Conservation (phyloP, 2,329 filamentous ascomycete species). For the Colletotrichum siamense region DNA sequence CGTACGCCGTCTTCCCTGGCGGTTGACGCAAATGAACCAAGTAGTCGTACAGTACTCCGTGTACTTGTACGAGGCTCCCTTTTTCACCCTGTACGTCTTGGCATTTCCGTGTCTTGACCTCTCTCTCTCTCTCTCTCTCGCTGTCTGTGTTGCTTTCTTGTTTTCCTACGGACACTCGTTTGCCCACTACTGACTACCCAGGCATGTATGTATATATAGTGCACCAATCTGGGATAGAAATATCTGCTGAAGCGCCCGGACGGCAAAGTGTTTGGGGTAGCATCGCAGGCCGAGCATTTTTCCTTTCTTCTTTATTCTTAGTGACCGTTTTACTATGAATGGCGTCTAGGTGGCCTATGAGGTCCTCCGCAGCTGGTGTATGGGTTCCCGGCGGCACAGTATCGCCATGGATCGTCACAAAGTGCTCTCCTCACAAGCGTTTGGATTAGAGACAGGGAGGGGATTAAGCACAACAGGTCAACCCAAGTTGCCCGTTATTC, state of each 20-base stretch:
- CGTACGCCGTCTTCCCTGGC: too few relatives aligned
- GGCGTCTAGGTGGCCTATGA: background rate
- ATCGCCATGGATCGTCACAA: background rate
- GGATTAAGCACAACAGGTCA: background rate
- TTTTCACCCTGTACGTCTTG: background rate
- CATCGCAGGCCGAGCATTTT: background rate
- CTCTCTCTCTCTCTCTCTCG: background rate
- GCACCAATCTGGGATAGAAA: background rate
- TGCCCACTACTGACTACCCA: too few relatives aligned
- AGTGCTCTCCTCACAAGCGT: background rate
- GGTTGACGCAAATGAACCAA: too few relatives aligned
- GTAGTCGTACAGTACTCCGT: too few relatives aligned
- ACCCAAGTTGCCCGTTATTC: background rate
- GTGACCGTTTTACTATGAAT: background rate
- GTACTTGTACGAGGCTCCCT: too few relatives aligned
- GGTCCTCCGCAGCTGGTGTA: background rate
- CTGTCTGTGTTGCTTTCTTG: background rate
- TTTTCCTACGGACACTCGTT: background rate
- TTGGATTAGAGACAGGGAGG: background rate
- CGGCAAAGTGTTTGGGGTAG: background rate
- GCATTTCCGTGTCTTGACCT: background rate
- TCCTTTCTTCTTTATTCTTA: background rate
- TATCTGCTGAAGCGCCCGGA: background rate
- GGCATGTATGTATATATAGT: background rate
- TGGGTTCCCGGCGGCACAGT: background rate